Evolutionary conservation across 495 filamentous ascomycete species (phyloP).

Genomic region (Hypoxylon lienhwacheense): DNA sequence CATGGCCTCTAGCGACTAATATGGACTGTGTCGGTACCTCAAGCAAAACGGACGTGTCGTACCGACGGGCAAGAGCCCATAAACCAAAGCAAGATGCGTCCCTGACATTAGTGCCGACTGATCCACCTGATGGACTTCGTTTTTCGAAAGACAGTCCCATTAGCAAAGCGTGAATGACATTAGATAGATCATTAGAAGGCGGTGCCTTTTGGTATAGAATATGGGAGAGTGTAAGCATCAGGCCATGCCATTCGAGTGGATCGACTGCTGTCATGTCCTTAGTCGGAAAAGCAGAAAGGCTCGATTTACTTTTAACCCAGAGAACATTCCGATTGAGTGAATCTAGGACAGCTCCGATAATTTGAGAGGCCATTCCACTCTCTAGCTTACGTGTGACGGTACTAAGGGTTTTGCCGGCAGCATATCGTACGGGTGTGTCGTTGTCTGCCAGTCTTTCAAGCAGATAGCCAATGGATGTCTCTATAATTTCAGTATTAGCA

Average conservation of each 20-base stretch:
- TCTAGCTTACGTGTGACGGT: slow-evolving; percentile 79
- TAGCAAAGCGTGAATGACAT: slow-evolving; percentile 70
- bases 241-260: slow-evolving; percentile 85
- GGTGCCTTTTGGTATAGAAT: slow-evolving; percentile 77
- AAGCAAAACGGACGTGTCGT: slow-evolving; percentile 76
- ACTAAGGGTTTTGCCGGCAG: slow-evolving; percentile 90
- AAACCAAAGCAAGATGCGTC: slow-evolving; percentile 96
- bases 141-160: slow-evolving; percentile 84
- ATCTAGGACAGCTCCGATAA: slow-evolving; percentile 81
- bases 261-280: slow-evolving; percentile 73
- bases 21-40: slow-evolving; percentile 53
- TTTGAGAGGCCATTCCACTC: slow-evolving; percentile 74
- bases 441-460: slow-evolving; percentile 73
- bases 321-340: slow-evolving; percentile 75
- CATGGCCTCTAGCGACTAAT: slow-evolving; percentile 31
- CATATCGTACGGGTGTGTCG: slow-evolving; percentile 84
- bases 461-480: slow-evolving; percentile 72
- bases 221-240: slow-evolving; percentile 84
- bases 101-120: slow-evolving; percentile 89
- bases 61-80: slow-evolving; percentile 88
- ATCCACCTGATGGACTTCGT: slow-evolving; percentile 73
- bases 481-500: slow-evolving; percentile 58
- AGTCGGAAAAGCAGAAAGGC: slow-evolving; percentile 41
- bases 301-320: slow-evolving; percentile 49
- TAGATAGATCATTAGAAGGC: slow-evolving; percentile 63